These are phyloP conservation scores for Gossypium davidsonii DNA, from an alignment of 441 rosid genomes.

Conservation along the genomic window DNA sequence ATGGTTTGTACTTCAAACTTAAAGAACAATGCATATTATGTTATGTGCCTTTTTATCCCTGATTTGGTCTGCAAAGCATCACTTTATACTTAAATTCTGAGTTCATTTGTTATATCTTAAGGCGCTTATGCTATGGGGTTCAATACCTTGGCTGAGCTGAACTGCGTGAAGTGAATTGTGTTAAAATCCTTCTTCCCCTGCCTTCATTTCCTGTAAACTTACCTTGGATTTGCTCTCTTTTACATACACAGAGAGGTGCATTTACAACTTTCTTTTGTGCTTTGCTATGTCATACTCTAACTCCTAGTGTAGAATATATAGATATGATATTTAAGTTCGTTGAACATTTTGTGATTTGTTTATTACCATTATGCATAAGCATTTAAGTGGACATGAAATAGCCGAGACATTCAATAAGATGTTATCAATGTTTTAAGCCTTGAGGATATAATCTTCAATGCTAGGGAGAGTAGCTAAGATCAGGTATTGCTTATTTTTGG, in stretches of 20 bases:
- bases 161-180: background rate
- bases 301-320: background rate
- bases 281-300: background rate
- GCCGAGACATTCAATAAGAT: background rate
- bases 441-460: background rate
- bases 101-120: background rate
- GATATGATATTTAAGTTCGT: background rate
- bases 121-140: background rate
- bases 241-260: background rate
- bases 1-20: conserved; percentile 45
- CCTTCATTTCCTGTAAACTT: background rate
- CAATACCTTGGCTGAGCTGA: conserved; percentile 1
- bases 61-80: background rate
- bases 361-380: background rate
- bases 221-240: background rate
- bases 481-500: background rate
- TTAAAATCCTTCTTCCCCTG: background rate
- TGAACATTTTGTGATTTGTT: background rate
- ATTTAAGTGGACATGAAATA: background rate
- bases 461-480: background rate
- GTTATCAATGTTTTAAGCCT: background rate
- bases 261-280: conserved; percentile 6
- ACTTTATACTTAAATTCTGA: background rate
- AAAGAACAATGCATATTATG: background rate
- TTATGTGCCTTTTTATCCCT: background rate